A percentile compares a stretch with the other conserved stretches of the same genome.
Conservation (phyloP, 2,329 filamentous ascomycete species). For the Colletotrichum sp. region DNA sequence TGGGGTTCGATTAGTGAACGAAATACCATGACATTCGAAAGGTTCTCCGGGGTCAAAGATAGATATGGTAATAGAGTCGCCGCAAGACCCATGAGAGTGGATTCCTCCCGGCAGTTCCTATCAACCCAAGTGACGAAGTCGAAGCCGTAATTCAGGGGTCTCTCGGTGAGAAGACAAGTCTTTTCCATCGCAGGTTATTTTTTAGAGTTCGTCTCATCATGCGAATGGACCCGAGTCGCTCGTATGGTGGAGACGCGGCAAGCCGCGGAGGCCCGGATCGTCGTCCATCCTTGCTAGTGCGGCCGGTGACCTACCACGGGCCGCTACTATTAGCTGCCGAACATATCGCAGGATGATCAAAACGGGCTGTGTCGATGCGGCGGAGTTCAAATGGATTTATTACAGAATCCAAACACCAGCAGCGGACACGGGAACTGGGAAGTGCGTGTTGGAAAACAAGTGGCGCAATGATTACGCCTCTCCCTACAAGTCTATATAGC, state of each 20-base stretch:
- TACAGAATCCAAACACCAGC: not conserved
- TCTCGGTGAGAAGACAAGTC: not conserved
- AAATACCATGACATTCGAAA: not conserved
- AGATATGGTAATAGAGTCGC: not conserved
- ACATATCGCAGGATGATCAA: not conserved
- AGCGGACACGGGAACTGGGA: not conserved
- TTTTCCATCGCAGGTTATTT: not conserved
- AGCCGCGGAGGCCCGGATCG: constrained; percentile 2
- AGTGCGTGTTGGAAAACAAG: not conserved
- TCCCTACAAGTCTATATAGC: not conserved
- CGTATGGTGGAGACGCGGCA: not conserved
- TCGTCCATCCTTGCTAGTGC: not conserved
- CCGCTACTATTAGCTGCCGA: not conserved
- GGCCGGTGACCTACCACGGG: not conserved
- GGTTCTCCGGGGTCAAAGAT: not conserved
- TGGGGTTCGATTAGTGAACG: not conserved
- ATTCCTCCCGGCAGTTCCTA: not conserved
- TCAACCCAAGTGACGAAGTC: not conserved
- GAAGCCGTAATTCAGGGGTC: not conserved
- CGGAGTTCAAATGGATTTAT: not conserved
- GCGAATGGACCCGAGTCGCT: not conserved
- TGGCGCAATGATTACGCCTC: not conserved
- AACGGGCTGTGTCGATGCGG: not conserved
- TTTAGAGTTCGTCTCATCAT: constrained; percentile 8
- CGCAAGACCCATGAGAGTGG: no score